These are phyloP conservation scores for Phytophthora crassamura DNA, from an alignment of 352 stramenopile genomes.

Conservation along the genomic window DNA sequence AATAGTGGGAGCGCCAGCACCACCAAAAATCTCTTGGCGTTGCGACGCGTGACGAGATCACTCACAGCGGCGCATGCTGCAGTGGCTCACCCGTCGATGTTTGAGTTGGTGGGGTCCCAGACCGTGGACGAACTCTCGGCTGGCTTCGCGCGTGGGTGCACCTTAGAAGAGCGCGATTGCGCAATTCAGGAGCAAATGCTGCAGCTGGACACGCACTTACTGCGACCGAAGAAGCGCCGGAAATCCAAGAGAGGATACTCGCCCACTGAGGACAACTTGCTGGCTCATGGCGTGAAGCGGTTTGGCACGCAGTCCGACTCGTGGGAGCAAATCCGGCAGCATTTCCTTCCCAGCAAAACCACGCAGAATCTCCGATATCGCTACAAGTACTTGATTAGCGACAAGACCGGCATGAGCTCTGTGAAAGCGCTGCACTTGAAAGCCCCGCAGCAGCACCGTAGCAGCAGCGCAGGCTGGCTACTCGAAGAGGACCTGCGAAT, in stretches of 20 bases:
- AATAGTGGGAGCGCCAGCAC: slow-evolving; percentile 7
- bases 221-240: slow-evolving; percentile 47
- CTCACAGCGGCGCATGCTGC: slow-evolving; percentile 81
- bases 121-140: slow-evolving; percentile 61
- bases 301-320: slow-evolving; percentile 55
- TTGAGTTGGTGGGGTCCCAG: slow-evolving; percentile 80
- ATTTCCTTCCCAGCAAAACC: slow-evolving; percentile 72
- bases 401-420: slow-evolving; percentile 60
- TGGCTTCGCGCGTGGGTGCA: slow-evolving; percentile 52
- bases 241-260: slow-evolving; percentile 65
- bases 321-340: slow-evolving; percentile 68
- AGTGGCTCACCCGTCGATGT: slow-evolving; percentile 86
- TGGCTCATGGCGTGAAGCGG: slow-evolving; percentile 74
- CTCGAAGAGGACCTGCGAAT: slow-evolving; percentile 86
- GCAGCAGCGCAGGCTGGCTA: slow-evolving; percentile 59
- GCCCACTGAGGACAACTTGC: slow-evolving; percentile 62
- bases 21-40: slow-evolving; percentile 39
- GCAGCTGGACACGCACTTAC: slow-evolving; percentile 78
- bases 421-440: slow-evolving; percentile 70
- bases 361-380: slow-evolving; percentile 57
- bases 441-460: slow-evolving; percentile 39
- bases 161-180: slow-evolving; percentile 56
- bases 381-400: slow-evolving; percentile 75
- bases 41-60: slow-evolving; percentile 77
- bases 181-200: slow-evolving; percentile 66